These are phyloP conservation scores for Penicillium sumatraense DNA, from an alignment of 2,329 filamentous ascomycete species.

Conservation along the genomic window DNA sequence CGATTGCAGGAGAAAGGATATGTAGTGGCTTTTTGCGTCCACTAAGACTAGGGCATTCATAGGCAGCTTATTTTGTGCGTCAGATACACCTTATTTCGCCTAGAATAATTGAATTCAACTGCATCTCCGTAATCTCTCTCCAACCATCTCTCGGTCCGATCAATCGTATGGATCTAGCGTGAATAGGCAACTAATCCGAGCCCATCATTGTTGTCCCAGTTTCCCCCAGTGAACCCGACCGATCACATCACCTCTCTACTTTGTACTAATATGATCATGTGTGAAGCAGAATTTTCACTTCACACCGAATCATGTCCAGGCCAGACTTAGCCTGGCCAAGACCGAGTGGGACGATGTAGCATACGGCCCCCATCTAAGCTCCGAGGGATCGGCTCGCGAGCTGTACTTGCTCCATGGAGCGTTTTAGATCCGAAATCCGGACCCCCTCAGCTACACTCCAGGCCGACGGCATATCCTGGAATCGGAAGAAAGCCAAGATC, in stretches of 20 bases:
- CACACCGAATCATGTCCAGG: background rate
- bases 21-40: background rate
- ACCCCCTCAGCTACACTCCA: background rate
- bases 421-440: background rate
- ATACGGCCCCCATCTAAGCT: background rate
- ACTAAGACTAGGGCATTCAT: background rate
- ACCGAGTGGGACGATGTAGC: constrained; percentile 2
- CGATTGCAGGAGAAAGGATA: background rate
- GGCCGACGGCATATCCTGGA: background rate
- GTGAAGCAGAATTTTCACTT: constrained; percentile 5
- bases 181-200: background rate
- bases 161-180: background rate
- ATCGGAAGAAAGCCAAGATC: background rate
- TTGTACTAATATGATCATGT: background rate
- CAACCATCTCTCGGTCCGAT: background rate
- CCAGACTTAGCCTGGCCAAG: background rate
- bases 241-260: constrained; percentile 6
- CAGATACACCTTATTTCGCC: background rate
- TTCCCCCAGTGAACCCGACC: background rate
- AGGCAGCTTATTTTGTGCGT: background rate
- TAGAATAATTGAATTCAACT: background rate
- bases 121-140: background rate
- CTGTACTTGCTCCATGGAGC: background rate
- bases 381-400: background rate
- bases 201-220: background rate